Evolutionary conservation across 495 filamentous ascomycete species (phyloP).

Genomic region (Massariosphaeria phaeospora): DNA sequence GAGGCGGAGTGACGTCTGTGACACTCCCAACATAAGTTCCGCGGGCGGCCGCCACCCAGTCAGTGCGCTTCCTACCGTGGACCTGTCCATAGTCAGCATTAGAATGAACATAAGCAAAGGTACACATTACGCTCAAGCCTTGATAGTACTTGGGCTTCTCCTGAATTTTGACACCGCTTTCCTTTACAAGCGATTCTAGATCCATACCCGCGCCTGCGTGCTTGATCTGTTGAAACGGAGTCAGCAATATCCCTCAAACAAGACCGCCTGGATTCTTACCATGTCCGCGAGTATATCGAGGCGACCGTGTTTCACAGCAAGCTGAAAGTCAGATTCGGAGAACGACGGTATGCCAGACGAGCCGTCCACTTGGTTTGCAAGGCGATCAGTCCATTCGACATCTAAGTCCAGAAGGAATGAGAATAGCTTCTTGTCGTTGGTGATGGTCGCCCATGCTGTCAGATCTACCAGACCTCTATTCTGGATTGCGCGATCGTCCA

Average conservation of each 20-base stretch:
- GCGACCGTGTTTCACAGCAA: constrained; percentile 46
- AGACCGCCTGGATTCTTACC: too few species aligned
- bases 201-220: constrained; percentile 59
- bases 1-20: constrained; percentile 44
- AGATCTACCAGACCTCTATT: not conserved
- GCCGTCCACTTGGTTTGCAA: constrained; percentile 21
- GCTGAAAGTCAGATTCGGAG: constrained; percentile 29
- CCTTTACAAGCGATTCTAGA: constrained; percentile 55
- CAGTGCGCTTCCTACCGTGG: constrained; percentile 63
- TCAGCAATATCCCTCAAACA: too few species aligned
- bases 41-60: constrained; percentile 56
- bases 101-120: not conserved
- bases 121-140: constrained; percentile 51
- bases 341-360: constrained; percentile 32
- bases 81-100: constrained; percentile 34
- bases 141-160: constrained; percentile 65
- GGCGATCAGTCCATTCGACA: constrained; percentile 25
- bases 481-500: constrained; percentile 5
- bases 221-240: too few species aligned
- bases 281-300: constrained; percentile 46
- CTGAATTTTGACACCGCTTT: constrained; percentile 52
- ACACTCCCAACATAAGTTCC: constrained; percentile 26
- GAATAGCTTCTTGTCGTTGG: constrained; percentile 43
- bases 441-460: constrained; percentile 36
- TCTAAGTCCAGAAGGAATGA: constrained; percentile 46